phyloP scores from a whole-genome alignment of 202 grass and related monocot species.

The Tripidium arundinaceum region DNA sequence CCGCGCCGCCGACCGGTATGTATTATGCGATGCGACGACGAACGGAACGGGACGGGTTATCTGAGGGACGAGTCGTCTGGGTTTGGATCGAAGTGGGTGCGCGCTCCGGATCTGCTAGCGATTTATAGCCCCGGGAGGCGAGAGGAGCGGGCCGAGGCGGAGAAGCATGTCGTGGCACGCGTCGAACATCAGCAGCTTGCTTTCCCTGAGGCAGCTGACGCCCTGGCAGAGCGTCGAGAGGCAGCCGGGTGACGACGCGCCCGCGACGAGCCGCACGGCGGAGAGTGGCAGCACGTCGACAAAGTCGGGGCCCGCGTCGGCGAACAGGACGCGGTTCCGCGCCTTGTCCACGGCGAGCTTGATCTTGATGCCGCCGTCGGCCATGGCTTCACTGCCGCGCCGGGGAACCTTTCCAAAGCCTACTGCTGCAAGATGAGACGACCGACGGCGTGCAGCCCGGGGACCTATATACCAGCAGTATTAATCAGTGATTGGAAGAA shows the following conservation, averaged over 20 bases:
- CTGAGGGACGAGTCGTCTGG: not conserved
- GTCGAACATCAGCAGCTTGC: not conserved
- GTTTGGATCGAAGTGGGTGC: not conserved
- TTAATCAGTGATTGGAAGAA: not conserved
- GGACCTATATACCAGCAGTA: not conserved
- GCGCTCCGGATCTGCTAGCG: not conserved
- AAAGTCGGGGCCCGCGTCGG: conserved; percentile 12
- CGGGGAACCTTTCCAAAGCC: not conserved
- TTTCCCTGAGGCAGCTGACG: not conserved
- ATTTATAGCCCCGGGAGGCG: conserved; percentile 8
- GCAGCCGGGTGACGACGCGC: conserved; percentile 2
- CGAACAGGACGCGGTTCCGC: not conserved
- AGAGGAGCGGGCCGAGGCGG: not conserved
- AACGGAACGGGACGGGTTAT: not conserved
- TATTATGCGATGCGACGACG: not conserved
- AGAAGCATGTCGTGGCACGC: not conserved
- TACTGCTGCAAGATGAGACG: not conserved
- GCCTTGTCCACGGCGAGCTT: conserved; percentile 6
- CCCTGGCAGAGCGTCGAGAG: not conserved
- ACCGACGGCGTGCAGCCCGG: not conserved
- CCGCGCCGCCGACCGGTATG: not conserved
- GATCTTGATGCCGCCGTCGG: not conserved
- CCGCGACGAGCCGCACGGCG: not conserved
- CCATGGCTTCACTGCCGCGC: not conserved
- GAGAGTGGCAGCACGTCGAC: conserved; percentile 5